phyloP scores from a whole-genome alignment of 345 rosid genomes.

The Populus pruinosa region DNA sequence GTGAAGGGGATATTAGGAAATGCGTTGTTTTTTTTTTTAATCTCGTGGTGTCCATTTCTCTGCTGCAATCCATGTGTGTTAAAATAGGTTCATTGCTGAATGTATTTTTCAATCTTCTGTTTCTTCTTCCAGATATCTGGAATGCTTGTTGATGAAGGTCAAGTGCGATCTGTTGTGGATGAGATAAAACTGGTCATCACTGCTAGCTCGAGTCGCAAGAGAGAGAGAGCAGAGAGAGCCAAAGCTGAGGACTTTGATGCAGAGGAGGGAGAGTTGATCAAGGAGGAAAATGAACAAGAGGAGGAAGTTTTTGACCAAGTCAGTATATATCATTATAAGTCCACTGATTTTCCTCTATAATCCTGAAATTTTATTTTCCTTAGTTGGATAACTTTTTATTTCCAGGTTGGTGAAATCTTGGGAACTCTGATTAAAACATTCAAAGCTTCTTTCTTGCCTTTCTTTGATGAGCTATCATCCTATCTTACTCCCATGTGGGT shows the following conservation, averaged over 20 bases:
- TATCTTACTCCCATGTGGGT: slow-evolving; percentile 99
- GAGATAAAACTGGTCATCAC: slow-evolving; percentile 91
- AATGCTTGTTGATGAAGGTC: slow-evolving; percentile 66
- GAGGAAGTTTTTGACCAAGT: slow-evolving; percentile 99
- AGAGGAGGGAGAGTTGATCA: slow-evolving; percentile 94
- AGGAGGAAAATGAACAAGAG: slow-evolving; percentile 99
- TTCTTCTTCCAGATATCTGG: slow-evolving; percentile 72
- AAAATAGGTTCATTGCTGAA: no score
- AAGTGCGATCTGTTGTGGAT: slow-evolving; percentile 88
- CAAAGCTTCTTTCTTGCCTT: slow-evolving; percentile 87
- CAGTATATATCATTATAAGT: slow-evolving; percentile 27
- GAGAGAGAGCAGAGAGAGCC: slow-evolving; percentile 90
- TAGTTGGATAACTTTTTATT: slow-evolving; percentile 1
- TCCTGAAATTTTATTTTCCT: background rate
- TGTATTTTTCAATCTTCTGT: slow-evolving; percentile 5
- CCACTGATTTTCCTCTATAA: background rate
- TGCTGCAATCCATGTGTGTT: background rate
- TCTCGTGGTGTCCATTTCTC: background rate
- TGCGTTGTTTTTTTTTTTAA: background rate
- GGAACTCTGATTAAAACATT: slow-evolving; percentile 97
- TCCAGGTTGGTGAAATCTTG: slow-evolving; percentile 96
- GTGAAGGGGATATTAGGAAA: background rate
- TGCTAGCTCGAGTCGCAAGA: slow-evolving; percentile 92
- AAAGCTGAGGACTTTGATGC: slow-evolving; percentile 98
- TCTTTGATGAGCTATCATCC: slow-evolving; percentile 87